Evolutionary conservation across 2,329 filamentous ascomycete species (phyloP).

Genomic region (Colletotrichum chlorophyti): DNA sequence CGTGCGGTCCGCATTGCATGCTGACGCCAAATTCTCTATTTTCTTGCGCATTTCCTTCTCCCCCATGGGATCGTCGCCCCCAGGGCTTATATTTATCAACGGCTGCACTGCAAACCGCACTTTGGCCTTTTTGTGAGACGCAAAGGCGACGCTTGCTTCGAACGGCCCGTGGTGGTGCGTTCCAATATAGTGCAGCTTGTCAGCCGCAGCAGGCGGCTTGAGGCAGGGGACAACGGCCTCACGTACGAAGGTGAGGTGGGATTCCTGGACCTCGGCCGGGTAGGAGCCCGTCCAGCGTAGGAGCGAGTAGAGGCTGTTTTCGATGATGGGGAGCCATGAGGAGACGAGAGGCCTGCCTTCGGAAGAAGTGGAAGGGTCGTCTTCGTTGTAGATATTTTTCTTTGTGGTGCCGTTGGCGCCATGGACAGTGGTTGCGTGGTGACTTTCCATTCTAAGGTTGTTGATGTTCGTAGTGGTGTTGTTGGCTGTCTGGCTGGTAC

Average conservation of each 20-base stretch:
- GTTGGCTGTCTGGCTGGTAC: background rate
- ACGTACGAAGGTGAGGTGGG: conserved; percentile 11
- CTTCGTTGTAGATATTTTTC: conserved; percentile 8
- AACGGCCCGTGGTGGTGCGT: conserved; percentile 11
- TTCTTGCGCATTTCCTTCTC: conserved; percentile 13
- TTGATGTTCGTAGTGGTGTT: background rate
- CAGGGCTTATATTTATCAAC: background rate
- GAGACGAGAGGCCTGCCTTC: background rate
- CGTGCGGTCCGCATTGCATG: background rate
- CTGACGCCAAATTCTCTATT: background rate
- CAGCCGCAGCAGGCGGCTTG: background rate
- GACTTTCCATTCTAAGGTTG: background rate
- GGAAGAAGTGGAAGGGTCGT: background rate
- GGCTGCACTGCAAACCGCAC: conserved; percentile 18
- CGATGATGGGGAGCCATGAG: conserved; percentile 2
- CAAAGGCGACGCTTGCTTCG: conserved; percentile 16
- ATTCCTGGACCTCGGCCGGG: background rate
- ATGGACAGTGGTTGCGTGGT: background rate
- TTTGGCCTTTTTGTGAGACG: background rate
- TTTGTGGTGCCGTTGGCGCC: background rate
- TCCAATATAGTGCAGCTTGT: conserved; percentile 2
- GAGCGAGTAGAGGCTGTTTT: conserved; percentile 1
- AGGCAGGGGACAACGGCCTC: conserved; percentile 2
- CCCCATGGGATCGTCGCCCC: background rate
- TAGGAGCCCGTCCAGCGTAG: conserved; percentile 14